Base-by-base conservation (phyloP, 1,284 basidiomycete species). In the Thecaphora thlaspeos region DNA sequence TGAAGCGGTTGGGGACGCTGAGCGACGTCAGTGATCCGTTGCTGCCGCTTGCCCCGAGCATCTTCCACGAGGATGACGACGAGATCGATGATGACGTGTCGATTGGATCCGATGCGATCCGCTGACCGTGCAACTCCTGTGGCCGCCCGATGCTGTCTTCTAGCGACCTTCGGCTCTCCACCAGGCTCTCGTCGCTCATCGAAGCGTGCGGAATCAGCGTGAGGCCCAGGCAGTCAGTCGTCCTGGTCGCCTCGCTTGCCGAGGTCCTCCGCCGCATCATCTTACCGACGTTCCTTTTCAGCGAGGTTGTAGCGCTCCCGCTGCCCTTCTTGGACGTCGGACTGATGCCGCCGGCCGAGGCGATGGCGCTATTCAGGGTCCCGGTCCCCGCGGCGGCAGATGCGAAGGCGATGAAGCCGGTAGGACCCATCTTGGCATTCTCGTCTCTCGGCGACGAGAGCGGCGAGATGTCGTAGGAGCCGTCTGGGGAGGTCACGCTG, bases 1-100 rank as follows among this genome's bases (percentile, higher is more conserved):
- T 65, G 12, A 65, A 46, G n/a, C 62, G 23, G 3, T 49, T 45
- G 11, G 62, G 57, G 1, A 59, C 50, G 43, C 48, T 48, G 22
- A 43, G n/a, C 22, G 41, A 43, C 4, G 5, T 17, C 9, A 21
- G 4, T 4, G 38, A 40, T 7, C 38, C 38, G 4, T 40, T 14
- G 38, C 21, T 40, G 18, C 11, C 4, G 32, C 32, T 17, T 14
- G 11, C 5, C 3, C 12, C 12, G 11, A 34, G 15, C 32, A 17
- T 4, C 15, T 34, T 34, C 7, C 32, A 14, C 32, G 32, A 30
- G 28, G 28, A 7, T 14, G 14, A 3, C 32, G 32, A 34, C 11
- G 9, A 11, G 32, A 34, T 3, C 32, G 32, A 34, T 11, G 26
- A 28, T 28, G 26, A 28, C 26, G 26, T n/a, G n/a, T n/a, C n/a